Base-by-base conservation (phyloP, 2,329 filamentous ascomycete genomes). In the Fusarium secorum region DNA sequence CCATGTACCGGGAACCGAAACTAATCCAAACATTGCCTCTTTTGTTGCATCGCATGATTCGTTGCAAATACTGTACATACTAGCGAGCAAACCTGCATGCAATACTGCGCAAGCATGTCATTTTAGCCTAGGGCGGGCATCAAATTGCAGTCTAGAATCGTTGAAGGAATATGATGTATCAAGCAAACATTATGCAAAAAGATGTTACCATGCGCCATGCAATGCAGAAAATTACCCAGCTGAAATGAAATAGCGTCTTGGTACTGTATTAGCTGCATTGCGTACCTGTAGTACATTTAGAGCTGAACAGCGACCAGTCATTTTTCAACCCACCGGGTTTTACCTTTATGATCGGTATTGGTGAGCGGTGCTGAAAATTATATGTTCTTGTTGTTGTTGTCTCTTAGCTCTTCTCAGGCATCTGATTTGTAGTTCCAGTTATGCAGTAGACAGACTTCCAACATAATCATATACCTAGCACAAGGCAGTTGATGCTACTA, bases 31-130 rank as follows among this genome's bases (percentile, higher is more conserved):
- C 32, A 28, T n/a, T 36, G n/a, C 46, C 38, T 46, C 46, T 33
- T 53, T n/a, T 17, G 41, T 54, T 30, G 26, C 26, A 20, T 44
- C 13, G 32, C 38, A 53, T 42, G 30, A 36, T 41, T 30, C 36
- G 42, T 42, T 61, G 30, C 35, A 35, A 20, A 15, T 42, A 42
- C 42, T 45, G 13, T n/a, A n/a, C 13, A 15, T 45, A 45, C 32
- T 33, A 53, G 30, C 39, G 28, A 56, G 52, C 66, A 70, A 70
- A 69, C 66, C 38, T 66, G 55, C 55, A 66, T 52, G 18, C 35
- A 35, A 33, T 26, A 39, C 26, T 33, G 57, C 33, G 53, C 59
- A 69, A 35, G 38, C 60, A 65, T 54, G 38, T 8, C 58, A 48
- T 36, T 35, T 38, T 11, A 22, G 33, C 52, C 42, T n/a, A 33